Evolutionary conservation across 176 grass and related monocot species (phyloP), one percentile per base, ranked within the genome.

Genomic region (Oryza meyeriana): DNA sequence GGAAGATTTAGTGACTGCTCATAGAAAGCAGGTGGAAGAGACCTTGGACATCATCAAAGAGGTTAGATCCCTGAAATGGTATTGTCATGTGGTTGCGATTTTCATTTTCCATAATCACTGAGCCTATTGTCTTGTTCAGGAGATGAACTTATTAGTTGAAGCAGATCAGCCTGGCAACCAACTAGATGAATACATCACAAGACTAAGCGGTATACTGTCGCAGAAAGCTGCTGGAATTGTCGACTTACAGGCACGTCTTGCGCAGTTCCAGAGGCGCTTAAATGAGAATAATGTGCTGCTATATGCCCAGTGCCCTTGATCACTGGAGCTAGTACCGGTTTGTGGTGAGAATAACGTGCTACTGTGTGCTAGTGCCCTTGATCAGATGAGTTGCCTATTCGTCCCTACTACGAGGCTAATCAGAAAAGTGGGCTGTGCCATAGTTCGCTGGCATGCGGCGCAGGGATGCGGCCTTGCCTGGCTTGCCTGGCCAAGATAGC

Each of bases 1-100:
- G 81, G 97, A 94, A 72, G 89, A 92, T 88, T 72, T 99, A 81
- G 89, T 99, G 29, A 80, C n/a, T 10, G 91, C 93, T 79, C 97
- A 99, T 67, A 76, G 91, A n/a, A 96, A 91, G 70, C 97, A 99
- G 69, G 85, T 99, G 50, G 97, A 99, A 80, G 97, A 93, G 29
- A 94, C 93, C 40, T 61, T 99, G 66, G 91, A 99, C 55, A 94
- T 99, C 8, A 91, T 99, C 13, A 92, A 26, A 76, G 93, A 96
- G 89, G 97, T 90, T 59, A 88, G 71, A 61, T 55, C 2, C 3
- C 3, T 31, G 16, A n/a, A 31, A 81, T 47, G 65, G 22, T 61
- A 7, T 5, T 73, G 66, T 33, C 17, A 27, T 4, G 0, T 13
- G 1, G 28, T 45, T 26, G 11, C 29, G 24, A 9, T 28, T 33